Base-by-base conservation (phyloP, 495 filamentous ascomycete genomes). In the Penicillium angulare region DNA sequence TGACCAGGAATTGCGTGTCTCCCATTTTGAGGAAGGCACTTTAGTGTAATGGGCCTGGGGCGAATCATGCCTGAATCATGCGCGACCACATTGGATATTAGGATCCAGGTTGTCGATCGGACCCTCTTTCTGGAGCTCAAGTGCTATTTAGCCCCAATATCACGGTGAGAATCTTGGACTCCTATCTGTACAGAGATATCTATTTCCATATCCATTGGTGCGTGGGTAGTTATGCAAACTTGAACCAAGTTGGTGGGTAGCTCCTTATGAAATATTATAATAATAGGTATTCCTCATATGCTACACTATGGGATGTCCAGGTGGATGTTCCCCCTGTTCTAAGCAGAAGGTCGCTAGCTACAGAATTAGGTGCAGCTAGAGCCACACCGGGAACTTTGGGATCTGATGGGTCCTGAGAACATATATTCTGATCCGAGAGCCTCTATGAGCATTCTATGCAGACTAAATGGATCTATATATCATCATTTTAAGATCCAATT, bases 1-100 rank as follows among this genome's bases (percentile, higher is more conserved):
- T 44, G 20, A n/a, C 21, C 13, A 21, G 36, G 10, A 46, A 60
- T 47, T 56, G 53, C 49, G 50, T 53, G 52, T 39, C 52, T 43
- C 33, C 32, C 29, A 29, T 48, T 36, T 48, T 12, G 18, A 21
- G 43, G 21, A 17, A 51, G 24, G 42, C 17, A 41, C 43, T 46
- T 46, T 32, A 46, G 43, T 45, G 38, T 8, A 15, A n/a, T n/a
- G 13, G 26, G 29, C 40, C 27, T 46, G 48, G 36, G 34, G 27
- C 24, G 27, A 38, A 46, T 46, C 43, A 47, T 42, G 42, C 48
- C 42, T 57, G 60, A 63, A 47, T 60, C 60, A 56, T 50, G 49
- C 52, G 18, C 35, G 5, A 39, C 13, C 42, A 31, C 45, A 46
- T 21, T 31, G 22, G 32, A 38, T 31, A 53, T 33, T 33, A 50